These are phyloP conservation scores for Fusarium sp. DNA, from an alignment of 2,329 filamentous ascomycete genomes.

Conservation along the genomic window DNA sequence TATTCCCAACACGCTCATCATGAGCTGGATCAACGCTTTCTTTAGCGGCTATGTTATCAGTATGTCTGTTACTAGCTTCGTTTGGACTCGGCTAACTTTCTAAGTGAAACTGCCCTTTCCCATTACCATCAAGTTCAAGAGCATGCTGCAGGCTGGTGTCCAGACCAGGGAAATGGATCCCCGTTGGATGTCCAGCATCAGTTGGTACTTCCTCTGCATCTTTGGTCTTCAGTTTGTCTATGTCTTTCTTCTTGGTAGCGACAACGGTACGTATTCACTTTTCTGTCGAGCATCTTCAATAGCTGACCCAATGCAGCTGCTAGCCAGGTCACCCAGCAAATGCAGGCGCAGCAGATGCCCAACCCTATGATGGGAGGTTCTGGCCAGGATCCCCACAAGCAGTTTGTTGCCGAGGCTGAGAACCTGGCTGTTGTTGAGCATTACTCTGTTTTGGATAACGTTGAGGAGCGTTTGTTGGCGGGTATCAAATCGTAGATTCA, in stretches of 20 bases:
- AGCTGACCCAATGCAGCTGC: conserved; percentile 68
- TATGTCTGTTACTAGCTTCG: conserved; percentile 51
- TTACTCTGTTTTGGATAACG: conserved; percentile 86
- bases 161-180: conserved; percentile 96
- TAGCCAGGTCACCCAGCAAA: conserved; percentile 90
- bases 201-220: conserved; percentile 98
- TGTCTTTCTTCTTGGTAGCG: conserved; percentile 93
- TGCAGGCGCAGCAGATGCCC: conserved; percentile 69
- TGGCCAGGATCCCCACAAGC: conserved; percentile 93
- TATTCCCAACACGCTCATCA: conserved; percentile 97
- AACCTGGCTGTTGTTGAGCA: conserved; percentile 96
- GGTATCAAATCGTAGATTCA: conserved; percentile 54
- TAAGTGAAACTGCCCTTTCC: conserved; percentile 95
- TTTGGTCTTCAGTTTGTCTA: conserved; percentile 98
- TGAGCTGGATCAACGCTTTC: conserved; percentile 99
- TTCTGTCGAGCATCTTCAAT: not conserved
- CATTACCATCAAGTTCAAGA: conserved; percentile 98
- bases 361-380: conserved; percentile 83
- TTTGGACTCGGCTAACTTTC: conserved; percentile 29
- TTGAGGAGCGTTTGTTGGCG: conserved; percentile 83
- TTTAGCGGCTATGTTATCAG: conserved; percentile 98
- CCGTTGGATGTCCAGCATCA: conserved; percentile 97
- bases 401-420: conserved; percentile 91
- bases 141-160: conserved; percentile 97
- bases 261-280: conserved; percentile 76